Base-by-base conservation (phyloP, 2,329 filamentous ascomycete species). In the Xylariales sp. region DNA sequence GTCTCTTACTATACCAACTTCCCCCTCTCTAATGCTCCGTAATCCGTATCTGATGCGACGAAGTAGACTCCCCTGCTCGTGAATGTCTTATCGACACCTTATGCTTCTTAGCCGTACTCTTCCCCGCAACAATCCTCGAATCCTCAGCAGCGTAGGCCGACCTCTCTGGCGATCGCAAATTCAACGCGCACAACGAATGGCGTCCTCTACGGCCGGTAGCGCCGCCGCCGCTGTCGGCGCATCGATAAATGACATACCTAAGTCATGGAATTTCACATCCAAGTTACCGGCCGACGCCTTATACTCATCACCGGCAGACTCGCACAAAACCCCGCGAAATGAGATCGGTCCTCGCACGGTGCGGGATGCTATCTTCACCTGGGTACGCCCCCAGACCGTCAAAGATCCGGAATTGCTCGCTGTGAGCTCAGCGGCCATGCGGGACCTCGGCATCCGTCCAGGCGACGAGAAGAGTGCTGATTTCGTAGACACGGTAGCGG, bases 321-420 rank as follows among this genome's bases (percentile, higher is more conserved):
- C 95, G 0, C 93, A 98, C 80, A 87, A 88, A 73, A 93, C 93
- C 0, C 91, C 93, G 1, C 89, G 95, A 74, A 86, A 91, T 64
- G 83, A 90, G 43, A 90, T 98, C 56, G 86, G 87, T 0, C 95
- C 96, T 16, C 91, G 94, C 56, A 85, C 93, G 78, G 96, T 99
- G 48, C 93, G 91, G 77, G 88, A 90, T 67, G 95, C 96, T 3
- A 81, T 95, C 58, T 99, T 93, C 81, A 97, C 94, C 8, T 99
- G 91, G 85, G 94, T 99, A 23, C 89, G 94, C 3, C 96, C 96
- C 0, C 91, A 95, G 75, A 80, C 85, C 23, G 86, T 90, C 32
- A 84, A 90, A 70, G 87, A 91, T 28, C 89, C 93, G 0, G 93
- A 97, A 76, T 84, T 99, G 16, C 86, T 98, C 1, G 91, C 89